Percentiles rank a stretch among this genome's conserved stretches.
Conservation (phyloP, 441 rosid species). For the Populus hybrid region DNA sequence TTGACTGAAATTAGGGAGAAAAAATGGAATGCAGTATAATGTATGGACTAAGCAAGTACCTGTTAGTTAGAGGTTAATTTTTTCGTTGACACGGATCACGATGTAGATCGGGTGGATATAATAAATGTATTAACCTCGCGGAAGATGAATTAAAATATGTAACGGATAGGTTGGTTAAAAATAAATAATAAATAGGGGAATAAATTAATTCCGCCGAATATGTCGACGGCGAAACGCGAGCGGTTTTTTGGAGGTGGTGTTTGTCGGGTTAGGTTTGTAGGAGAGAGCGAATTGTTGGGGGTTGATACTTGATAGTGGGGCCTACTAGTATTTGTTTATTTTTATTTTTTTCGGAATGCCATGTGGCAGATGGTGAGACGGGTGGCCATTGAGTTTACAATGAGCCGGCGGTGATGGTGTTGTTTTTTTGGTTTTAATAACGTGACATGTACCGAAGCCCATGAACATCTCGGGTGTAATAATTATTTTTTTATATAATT, state of each 20-base stretch:
- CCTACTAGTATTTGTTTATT: neutral
- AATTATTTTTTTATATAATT: too few relatives aligned
- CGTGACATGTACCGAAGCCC: neutral
- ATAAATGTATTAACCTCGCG: slow-evolving; percentile 22
- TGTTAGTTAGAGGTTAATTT: neutral
- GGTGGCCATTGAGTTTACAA: neutral
- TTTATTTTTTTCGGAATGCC: slow-evolving; percentile 9
- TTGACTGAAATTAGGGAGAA: neutral
- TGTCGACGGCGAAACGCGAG: slow-evolving; percentile 24
- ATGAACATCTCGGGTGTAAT: neutral
- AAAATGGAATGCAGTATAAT: neutral
- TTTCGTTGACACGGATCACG: slow-evolving; percentile 25
- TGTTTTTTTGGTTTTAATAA: neutral
- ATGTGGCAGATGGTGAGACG: slow-evolving; percentile 14
- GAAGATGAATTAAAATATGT: neutral
- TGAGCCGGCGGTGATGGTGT: slow-evolving; percentile 2
- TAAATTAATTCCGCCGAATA: slow-evolving; percentile 22
- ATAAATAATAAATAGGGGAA: neutral
- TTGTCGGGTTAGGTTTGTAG: neutral
- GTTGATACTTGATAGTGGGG: slow-evolving; percentile 13
- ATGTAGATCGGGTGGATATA: slow-evolving; percentile 36
- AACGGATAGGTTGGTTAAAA: neutral
- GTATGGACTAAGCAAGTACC: slow-evolving; percentile 7
- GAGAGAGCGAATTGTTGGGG: slow-evolving; percentile 10
- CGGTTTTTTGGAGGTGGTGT: neutral